Conservation (phyloP, 208 protist species). For the Herpetomonas samuelpessoai region DNA sequence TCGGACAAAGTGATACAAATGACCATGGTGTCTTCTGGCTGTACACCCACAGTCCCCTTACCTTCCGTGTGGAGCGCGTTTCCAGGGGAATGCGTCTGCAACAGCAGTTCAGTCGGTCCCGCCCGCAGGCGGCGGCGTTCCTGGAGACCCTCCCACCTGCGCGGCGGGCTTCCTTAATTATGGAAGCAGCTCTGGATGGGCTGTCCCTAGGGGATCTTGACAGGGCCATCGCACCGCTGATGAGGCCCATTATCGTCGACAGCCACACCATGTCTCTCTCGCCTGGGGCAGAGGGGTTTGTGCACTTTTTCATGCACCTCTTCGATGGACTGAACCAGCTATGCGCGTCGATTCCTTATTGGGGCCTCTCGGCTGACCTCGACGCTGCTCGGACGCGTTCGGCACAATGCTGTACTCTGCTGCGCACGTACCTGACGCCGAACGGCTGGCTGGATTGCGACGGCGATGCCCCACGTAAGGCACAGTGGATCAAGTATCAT, state of each 20-base stretch:
- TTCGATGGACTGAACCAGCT: constrained; percentile 26
- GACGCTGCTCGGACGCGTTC: constrained; percentile 12
- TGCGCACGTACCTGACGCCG: constrained; percentile 5
- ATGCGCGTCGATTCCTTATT: constrained; percentile 36
- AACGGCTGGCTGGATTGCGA: constrained; percentile 9
- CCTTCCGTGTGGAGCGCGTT: constrained; percentile 34
- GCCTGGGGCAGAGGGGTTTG: constrained; percentile 27
- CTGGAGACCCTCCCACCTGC: constrained; percentile 21
- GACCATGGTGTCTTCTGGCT: constrained; percentile 35
- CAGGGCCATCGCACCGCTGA: constrained; percentile 19
- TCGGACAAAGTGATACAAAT: neutral
- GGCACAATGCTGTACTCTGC: neutral
- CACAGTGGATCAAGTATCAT: constrained; percentile 1
- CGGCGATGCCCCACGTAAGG: neutral
- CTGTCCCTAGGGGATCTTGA: constrained; percentile 19
- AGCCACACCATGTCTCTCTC: constrained; percentile 20
- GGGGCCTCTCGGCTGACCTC: constrained; percentile 35
- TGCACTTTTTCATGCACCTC: constrained; percentile 23
- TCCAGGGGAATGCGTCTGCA: constrained; percentile 32
- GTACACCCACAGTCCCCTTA: constrained; percentile 40
- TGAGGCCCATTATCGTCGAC: constrained; percentile 19
- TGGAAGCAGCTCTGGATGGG: constrained; percentile 29
- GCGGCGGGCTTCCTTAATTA: constrained; percentile 23
- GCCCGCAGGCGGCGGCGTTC: constrained; percentile 13
- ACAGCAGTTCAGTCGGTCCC: constrained; percentile 25